phyloP scores from a whole-genome alignment of 192 early-diverging fungal genomes.

The Radiomyces spectabilis region DNA sequence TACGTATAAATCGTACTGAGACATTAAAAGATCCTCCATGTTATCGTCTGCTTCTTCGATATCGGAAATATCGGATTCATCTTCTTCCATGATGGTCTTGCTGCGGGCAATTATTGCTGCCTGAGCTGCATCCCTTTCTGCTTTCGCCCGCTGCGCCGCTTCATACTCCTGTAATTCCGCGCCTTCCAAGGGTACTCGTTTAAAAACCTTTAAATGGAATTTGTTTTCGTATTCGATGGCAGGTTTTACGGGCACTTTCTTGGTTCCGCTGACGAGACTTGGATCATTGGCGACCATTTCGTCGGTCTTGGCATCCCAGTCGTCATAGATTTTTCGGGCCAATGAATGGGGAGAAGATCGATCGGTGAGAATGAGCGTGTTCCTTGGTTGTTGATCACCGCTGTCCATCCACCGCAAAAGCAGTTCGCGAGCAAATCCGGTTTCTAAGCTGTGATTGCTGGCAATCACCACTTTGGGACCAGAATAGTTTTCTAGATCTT shows the following conservation, averaged over 20 bases:
- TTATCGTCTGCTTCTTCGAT: conserved; percentile 48
- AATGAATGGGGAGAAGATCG: conserved; percentile 65
- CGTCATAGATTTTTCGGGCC: conserved; percentile 55
- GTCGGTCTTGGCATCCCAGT: conserved; percentile 45
- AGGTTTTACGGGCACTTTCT: conserved; percentile 22
- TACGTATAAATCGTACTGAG: conserved; percentile 78
- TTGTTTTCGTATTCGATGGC: conserved; percentile 15
- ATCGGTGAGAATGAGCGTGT: conserved; percentile 74
- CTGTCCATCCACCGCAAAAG: conserved; percentile 63
- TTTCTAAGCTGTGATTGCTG: conserved; percentile 67
- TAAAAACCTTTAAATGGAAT: conserved; percentile 35
- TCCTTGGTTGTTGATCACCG: conserved; percentile 17
- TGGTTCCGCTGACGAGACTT: background rate
- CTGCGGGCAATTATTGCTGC: conserved; percentile 55
- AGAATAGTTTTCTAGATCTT: conserved; percentile 58
- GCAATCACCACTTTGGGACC: conserved; percentile 84
- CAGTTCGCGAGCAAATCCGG: conserved; percentile 75
- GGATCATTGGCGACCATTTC: conserved; percentile 22
- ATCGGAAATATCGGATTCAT: conserved; percentile 53
- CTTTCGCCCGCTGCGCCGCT: conserved; percentile 49
- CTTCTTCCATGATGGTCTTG: conserved; percentile 72
- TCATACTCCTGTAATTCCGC: conserved; percentile 69
- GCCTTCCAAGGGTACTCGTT: conserved; percentile 78
- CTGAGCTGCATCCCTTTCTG: conserved; percentile 70
- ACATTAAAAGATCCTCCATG: conserved; percentile 38